Conservation (phyloP, 306 rosid genomes). For the Bauhinia variegata region DNA sequence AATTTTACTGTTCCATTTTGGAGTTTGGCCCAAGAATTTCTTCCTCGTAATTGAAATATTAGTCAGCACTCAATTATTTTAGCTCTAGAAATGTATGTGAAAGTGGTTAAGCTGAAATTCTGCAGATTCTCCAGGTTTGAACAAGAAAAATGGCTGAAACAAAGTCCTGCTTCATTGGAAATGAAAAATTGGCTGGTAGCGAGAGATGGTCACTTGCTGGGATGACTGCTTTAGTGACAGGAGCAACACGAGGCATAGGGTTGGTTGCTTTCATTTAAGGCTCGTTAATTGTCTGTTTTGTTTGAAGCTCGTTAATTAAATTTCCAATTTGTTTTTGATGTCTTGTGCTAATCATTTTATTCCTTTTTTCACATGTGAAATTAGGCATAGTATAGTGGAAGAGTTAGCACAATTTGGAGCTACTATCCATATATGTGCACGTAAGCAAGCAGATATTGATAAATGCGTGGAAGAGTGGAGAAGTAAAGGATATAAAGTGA, state of each 20-base stretch:
- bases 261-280: neutral
- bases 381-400: constrained; percentile 38
- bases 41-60: no score
- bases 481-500: constrained; percentile 24
- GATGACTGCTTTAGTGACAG: constrained; percentile 47
- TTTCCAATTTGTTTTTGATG: neutral
- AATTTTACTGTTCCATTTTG: no score
- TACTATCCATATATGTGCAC: constrained; percentile 34
- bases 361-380: neutral
- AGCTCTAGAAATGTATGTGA: no score
- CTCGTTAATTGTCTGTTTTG: neutral
- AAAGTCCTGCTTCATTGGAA: constrained; percentile 15
- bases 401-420: constrained; percentile 47
- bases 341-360: neutral
- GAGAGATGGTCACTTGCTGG: constrained; percentile 45
- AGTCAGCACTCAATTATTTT: no score
- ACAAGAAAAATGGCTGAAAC: constrained; percentile 12
- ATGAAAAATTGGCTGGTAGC: no score
- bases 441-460: constrained; percentile 28
- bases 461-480: constrained; percentile 37
- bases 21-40: no score
- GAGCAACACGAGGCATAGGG: constrained; percentile 48
- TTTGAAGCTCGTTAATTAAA: neutral
- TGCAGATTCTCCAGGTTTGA: no score
- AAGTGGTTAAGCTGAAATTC: no score